Base-by-base conservation (phyloP, 805 yeast genomes). In the Candida alai region DNA sequence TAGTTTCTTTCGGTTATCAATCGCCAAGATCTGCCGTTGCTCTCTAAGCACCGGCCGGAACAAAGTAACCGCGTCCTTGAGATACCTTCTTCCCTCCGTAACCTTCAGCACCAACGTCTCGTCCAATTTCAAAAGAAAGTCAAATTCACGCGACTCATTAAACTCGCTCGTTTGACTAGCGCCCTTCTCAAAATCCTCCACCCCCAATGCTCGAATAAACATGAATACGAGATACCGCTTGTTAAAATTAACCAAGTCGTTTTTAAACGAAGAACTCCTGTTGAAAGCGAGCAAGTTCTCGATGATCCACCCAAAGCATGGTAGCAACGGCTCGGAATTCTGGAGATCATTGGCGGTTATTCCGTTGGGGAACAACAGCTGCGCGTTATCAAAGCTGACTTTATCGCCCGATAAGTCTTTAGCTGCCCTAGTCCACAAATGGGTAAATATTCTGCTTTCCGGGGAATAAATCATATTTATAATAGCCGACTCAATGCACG, bases 241-340 rank as follows among this genome's bases (percentile, higher is more conserved):
- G 57, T 87, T 95, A 58, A 89, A 90, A 51, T 90, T 89, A 47
- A 89, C 76, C 41, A 82, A 62, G 21, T 70, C 65, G 26, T 72
- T 67, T 33, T 81, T 74, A 76, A 78, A 84, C 48, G 83, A 84
- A 13, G 96, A 95, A 33, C 87, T 79, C 34, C 47, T 57, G 40
- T 62, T 62, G 8, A 60, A 47, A 49, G 85, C 95, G 35, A 88
- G 53, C 42, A 90, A 61, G 41, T 94, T 77, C 47, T 84, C 90
- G 16, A 83, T 65, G 32, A 87, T 67, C 97, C 97, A 90, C 8
- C 97, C 97, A 39, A 87, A 76, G 50, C 96, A 89, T 2, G 95
- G 93, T 5, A 87, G 75, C 32, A 85, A 60, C 0, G 79, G 70
- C 35, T 69, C 67, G 38, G 55, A 42, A 41, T 56, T 57, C 24